Percentiles rank a stretch among this genome's conserved stretches.
phyloP scores from a whole-genome alignment of 257 asterid species.

The Lithospermum erythrorhizon region DNA sequence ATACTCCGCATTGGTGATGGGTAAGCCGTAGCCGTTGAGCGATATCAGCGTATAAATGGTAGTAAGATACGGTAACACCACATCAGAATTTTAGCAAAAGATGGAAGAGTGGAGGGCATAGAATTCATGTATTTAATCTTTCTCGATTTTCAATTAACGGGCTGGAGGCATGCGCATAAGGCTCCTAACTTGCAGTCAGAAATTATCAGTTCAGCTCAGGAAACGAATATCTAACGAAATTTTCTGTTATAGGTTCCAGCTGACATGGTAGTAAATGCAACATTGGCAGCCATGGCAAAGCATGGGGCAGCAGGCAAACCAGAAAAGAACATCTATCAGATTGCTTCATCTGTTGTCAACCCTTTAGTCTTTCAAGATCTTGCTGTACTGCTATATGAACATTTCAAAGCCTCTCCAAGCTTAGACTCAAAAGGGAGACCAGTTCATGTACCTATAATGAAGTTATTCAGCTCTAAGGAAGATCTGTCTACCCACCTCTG shows the following conservation, averaged over 20 bases:
- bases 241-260: conserved; percentile 71
- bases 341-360: conserved; percentile 83
- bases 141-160: background rate
- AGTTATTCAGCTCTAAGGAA: conserved; percentile 77
- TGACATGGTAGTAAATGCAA: conserved; percentile 93
- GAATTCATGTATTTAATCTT: no score
- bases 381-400: conserved; percentile 52
- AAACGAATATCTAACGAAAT: background rate
- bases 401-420: conserved; percentile 59
- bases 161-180: background rate
- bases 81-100: no score
- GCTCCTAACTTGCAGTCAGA: background rate
- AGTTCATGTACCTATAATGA: conserved; percentile 60
- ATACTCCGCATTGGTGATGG: no score
- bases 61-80: no score
- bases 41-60: no score
- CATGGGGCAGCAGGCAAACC: conserved; percentile 59
- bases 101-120: no score
- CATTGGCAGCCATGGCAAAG: conserved; percentile 93
- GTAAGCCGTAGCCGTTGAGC: no score
- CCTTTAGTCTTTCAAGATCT: conserved; percentile 69
- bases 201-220: background rate
- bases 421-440: conserved; percentile 62
- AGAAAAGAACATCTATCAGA: conserved; percentile 39
- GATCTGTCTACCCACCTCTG: conserved; percentile 72